phyloP scores from a whole-genome alignment of 2,329 filamentous ascomycete species.

The Ophiocordyceps camponoti-leonardi region DNA sequence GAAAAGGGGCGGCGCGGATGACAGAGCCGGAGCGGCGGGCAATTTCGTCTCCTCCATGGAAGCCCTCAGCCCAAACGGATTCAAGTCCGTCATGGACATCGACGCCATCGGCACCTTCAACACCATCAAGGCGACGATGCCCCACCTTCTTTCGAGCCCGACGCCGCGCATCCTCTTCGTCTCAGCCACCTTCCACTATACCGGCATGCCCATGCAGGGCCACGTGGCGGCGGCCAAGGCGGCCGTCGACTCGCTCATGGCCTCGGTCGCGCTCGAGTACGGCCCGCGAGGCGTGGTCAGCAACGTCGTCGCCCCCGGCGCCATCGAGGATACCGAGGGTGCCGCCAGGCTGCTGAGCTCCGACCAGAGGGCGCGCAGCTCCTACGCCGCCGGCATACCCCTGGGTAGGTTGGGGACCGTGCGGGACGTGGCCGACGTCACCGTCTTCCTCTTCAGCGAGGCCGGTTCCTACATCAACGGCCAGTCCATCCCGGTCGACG shows the following conservation, averaged over 20 bases:
- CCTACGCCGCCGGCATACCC: constrained; percentile 38
- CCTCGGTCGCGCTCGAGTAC: constrained; percentile 71
- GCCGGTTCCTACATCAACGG: constrained; percentile 78
- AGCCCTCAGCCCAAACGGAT: constrained; percentile 70
- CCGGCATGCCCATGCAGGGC: constrained; percentile 66
- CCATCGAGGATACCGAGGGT: constrained; percentile 72
- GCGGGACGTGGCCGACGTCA: constrained; percentile 83
- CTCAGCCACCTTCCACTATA: constrained; percentile 82
- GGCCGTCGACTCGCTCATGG: constrained; percentile 69
- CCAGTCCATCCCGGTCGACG: constrained; percentile 59
- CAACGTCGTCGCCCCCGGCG: constrained; percentile 79
- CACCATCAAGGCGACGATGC: constrained; percentile 80
- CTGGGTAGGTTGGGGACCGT: constrained; percentile 61
- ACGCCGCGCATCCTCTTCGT: constrained; percentile 72
- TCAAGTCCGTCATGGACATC: constrained; percentile 93
- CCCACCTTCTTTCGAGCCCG: constrained; percentile 63
- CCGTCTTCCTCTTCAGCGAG: constrained; percentile 75
- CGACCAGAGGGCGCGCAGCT: constrained; percentile 12
- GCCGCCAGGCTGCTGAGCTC: constrained; percentile 42
- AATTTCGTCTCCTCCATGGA: constrained; percentile 85
- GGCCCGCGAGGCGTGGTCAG: constrained; percentile 73
- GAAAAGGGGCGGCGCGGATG: no score
- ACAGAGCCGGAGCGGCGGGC: constrained; percentile 77
- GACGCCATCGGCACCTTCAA: constrained; percentile 90
- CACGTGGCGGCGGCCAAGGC: constrained; percentile 90